Percentiles rank a stretch among this genome's conserved stretches.
These are phyloP conservation scores for Ceratobasidium papillatum DNA, from an alignment of 1,284 basidiomycete species.

Conservation along the genomic window DNA sequence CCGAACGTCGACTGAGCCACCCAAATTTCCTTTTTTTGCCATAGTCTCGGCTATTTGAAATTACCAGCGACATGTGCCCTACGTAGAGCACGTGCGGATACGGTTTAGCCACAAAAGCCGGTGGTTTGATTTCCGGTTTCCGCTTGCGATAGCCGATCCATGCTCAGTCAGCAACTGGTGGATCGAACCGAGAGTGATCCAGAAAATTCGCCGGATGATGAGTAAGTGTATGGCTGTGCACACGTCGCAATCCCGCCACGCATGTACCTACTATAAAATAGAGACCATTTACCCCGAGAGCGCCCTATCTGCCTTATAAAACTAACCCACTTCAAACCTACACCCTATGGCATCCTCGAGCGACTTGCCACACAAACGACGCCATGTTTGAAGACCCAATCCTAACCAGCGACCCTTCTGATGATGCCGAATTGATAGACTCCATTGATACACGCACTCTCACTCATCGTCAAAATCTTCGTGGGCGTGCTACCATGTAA, in stretches of 20 bases:
- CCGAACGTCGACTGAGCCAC: no score
- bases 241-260: neutral
- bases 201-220: slow-evolving; percentile 13
- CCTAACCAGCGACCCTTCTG: neutral
- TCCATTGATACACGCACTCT: neutral
- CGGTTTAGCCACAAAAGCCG: slow-evolving; percentile 7
- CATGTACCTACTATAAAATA: neutral
- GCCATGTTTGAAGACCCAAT: neutral
- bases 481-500: neutral
- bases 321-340: neutral
- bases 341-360: neutral
- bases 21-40: no score
- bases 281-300: neutral
- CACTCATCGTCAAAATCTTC: neutral
- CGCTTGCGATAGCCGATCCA: slow-evolving; percentile 10
- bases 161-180: neutral
- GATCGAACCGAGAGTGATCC: neutral
- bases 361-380: neutral
- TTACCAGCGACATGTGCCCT: no score
- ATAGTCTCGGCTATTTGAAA: no score
- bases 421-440: no score
- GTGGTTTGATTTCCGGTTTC: slow-evolving; percentile 9
- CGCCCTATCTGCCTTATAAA: no score
- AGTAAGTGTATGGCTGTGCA: neutral
- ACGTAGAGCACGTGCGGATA: slow-evolving; percentile 12